Percentiles rank a stretch among this genome's conserved stretches.
phyloP scores from a whole-genome alignment of 331 rosid genomes.

The Quercus tomentella region DNA sequence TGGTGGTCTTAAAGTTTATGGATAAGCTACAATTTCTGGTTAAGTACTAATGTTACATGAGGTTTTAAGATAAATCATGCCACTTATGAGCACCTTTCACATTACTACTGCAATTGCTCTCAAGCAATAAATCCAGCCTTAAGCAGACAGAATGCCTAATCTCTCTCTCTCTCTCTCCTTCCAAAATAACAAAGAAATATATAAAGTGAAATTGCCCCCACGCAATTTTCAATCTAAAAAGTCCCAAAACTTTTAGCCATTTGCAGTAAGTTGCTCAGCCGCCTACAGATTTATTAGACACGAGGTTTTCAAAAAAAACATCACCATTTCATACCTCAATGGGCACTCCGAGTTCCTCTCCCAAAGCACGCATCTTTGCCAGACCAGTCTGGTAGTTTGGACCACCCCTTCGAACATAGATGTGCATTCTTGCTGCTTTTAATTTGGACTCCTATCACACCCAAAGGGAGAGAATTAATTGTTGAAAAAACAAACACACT shows the following conservation, averaged over 20 bases:
- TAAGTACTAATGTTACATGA: neutral
- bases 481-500: constrained; percentile 10
- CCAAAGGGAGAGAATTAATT: constrained; percentile 1
- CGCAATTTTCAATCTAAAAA: neutral
- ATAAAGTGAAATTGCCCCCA: too few species aligned
- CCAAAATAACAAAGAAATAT: too few species aligned
- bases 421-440: constrained; percentile 75
- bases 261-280: neutral
- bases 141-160: neutral
- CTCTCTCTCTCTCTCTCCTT: too few species aligned
- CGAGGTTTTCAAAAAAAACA: neutral
- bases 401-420: constrained; percentile 84
- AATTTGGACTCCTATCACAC: constrained; percentile 60
- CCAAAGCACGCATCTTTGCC: constrained; percentile 68
- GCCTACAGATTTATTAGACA: neutral
- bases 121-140: neutral
- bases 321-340: constrained; percentile 51
- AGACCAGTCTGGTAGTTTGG: constrained; percentile 85
- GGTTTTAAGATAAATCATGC: neutral
- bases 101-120: neutral
- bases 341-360: constrained; percentile 76
- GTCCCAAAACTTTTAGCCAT: neutral
- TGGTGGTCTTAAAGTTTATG: neutral
- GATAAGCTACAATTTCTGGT: neutral
- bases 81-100: neutral